These are phyloP conservation scores for Paraconiothyrium brasiliense DNA, from an alignment of 2,329 filamentous ascomycete species.

Conservation along the genomic window DNA sequence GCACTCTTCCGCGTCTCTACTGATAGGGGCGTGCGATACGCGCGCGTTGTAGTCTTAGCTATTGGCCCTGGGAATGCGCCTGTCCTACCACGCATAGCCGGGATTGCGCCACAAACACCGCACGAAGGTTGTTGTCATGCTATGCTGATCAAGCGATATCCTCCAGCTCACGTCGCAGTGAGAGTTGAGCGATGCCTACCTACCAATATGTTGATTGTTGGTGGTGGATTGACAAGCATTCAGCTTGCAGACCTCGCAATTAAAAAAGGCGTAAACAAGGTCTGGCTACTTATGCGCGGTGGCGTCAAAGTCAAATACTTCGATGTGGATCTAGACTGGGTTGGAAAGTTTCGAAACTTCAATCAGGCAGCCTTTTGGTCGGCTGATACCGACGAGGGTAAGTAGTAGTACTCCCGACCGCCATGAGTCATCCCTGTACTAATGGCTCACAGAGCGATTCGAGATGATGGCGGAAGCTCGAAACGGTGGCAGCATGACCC, in stretches of 20 bases:
- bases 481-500: conserved; percentile 80
- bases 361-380: conserved; percentile 81
- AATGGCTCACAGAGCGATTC: conserved; percentile 62
- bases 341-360: conserved; percentile 82
- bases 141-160: conserved; percentile 69
- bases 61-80: conserved; percentile 71
- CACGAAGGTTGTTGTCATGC: conserved; percentile 69
- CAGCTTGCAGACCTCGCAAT: conserved; percentile 76
- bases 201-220: conserved; percentile 75
- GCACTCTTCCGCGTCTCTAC: conserved; percentile 73
- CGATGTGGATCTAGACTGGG: conserved; percentile 79
- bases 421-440: neutral
- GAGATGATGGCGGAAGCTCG: conserved; percentile 72
- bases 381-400: conserved; percentile 72
- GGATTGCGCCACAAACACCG: conserved; percentile 41
- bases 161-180: conserved; percentile 60
- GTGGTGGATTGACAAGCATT: conserved; percentile 79
- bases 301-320: conserved; percentile 75
- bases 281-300: conserved; percentile 75
- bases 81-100: conserved; percentile 57
- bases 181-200: conserved; percentile 58
- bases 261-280: conserved; percentile 70
- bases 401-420: conserved; percentile 9
- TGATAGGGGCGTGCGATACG: conserved; percentile 63
- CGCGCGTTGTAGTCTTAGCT: conserved; percentile 73